These are phyloP conservation scores for Boletus edulis DNA, from an alignment of 768 basidiomycete genomes.

Conservation along the genomic window DNA sequence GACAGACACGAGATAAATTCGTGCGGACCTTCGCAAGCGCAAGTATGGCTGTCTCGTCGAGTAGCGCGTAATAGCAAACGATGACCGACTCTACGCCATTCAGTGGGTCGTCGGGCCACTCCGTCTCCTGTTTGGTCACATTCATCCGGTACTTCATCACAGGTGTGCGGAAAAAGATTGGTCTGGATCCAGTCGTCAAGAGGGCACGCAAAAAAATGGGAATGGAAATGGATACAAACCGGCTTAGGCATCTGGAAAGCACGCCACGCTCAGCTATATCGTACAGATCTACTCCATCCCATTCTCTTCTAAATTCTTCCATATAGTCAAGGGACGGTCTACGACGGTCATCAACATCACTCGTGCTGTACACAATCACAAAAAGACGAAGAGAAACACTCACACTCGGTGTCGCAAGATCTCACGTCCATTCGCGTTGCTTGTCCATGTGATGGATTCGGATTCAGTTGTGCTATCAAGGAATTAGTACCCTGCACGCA, in stretches of 20 bases:
- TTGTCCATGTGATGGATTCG: background rate
- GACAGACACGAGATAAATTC: background rate
- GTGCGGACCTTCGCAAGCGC: constrained; percentile 6
- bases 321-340: constrained; percentile 8
- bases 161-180: background rate
- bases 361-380: background rate
- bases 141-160: background rate
- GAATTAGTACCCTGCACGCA: too few species aligned
- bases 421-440: background rate
- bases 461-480: background rate
- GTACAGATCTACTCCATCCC: background rate
- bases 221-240: background rate
- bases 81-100: background rate
- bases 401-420: background rate
- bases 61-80: background rate
- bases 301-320: background rate
- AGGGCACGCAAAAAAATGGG: background rate
- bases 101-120: background rate
- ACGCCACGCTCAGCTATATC: constrained; percentile 5
- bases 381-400: background rate
- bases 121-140: background rate
- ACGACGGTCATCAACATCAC: background rate
- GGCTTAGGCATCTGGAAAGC: background rate
- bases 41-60: background rate
- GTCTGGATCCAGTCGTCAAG: background rate